Conservation (phyloP, 805 yeast species). For the Schizosaccharomyces cryophilus region DNA sequence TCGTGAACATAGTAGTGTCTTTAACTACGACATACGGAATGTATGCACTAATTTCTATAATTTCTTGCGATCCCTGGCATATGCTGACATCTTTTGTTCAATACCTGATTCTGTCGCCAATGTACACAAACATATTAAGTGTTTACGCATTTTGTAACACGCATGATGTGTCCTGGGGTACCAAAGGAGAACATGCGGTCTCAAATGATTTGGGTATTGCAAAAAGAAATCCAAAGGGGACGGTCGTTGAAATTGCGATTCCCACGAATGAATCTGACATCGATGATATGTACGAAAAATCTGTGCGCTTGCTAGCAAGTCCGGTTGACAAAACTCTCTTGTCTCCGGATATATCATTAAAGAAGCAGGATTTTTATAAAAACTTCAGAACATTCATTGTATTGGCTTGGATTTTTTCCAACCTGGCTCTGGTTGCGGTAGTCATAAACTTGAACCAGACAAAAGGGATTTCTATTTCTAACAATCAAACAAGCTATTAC, state of each 20-base stretch:
- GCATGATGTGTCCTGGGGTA: constrained; percentile 99
- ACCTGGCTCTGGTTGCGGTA: constrained; percentile 63
- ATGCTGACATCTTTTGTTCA: constrained; percentile 52
- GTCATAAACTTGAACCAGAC: constrained; percentile 57
- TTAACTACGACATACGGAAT: constrained; percentile 78
- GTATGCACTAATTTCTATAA: constrained; percentile 53
- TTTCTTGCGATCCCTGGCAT: constrained; percentile 94
- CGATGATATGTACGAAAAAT: constrained; percentile 58
- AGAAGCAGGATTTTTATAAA: constrained; percentile 63
- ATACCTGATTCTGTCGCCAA: constrained; percentile 71
- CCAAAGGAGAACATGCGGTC: constrained; percentile 73
- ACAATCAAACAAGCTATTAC: constrained; percentile 22
- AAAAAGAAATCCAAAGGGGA: constrained; percentile 14
- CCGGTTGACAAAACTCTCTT: background rate
- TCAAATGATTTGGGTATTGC: constrained; percentile 51
- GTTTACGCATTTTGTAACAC: constrained; percentile 94
- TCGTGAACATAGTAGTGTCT: constrained; percentile 61
- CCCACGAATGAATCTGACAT: constrained; percentile 47
- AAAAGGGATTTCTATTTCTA: constrained; percentile 22
- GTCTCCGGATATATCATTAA: constrained; percentile 27
- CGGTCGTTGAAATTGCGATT: constrained; percentile 52
- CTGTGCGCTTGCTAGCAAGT: constrained; percentile 32
- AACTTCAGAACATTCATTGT: constrained; percentile 89
- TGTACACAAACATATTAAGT: constrained; percentile 76
- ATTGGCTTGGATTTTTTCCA: constrained; percentile 74